Evolutionary conservation across 345 rosid species (phyloP).

Genomic region (Gossypium arboreum): DNA sequence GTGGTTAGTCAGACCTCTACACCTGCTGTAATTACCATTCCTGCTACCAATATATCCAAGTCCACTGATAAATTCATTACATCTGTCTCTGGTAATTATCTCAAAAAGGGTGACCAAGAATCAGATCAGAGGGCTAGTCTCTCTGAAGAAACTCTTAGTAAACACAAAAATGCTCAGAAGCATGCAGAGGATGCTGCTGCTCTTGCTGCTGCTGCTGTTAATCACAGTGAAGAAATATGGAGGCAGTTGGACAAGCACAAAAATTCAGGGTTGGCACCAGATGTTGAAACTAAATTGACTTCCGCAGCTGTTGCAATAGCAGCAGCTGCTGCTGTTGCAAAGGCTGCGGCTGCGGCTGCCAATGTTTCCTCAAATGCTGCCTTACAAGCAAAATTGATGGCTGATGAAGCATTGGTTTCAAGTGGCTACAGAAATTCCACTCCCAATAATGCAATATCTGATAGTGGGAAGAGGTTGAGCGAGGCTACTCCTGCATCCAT

Average conservation of each 20-base stretch:
- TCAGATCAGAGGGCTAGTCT: slow-evolving; percentile 38
- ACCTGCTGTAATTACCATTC: slow-evolving; percentile 36
- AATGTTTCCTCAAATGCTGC: slow-evolving; percentile 94
- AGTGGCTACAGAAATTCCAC: slow-evolving; percentile 23
- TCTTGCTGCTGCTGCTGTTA: slow-evolving; percentile 73
- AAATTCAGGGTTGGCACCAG: slow-evolving; percentile 46
- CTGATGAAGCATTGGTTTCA: slow-evolving; percentile 70
- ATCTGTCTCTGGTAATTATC: slow-evolving; percentile 40
- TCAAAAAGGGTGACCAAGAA: slow-evolving; percentile 33
- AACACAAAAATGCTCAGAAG: slow-evolving; percentile 62
- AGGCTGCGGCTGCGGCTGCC: slow-evolving; percentile 97
- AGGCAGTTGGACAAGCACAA: slow-evolving; percentile 58
- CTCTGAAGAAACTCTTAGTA: slow-evolving; percentile 57
- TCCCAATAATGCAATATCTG: slow-evolving; percentile 32
- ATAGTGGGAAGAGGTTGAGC: slow-evolving; percentile 31
- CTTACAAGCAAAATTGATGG: slow-evolving; percentile 86
- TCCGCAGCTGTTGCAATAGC: slow-evolving; percentile 86
- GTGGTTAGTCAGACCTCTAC: slow-evolving; percentile 30
- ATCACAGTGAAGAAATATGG: slow-evolving; percentile 68
- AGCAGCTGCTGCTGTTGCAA: slow-evolving; percentile 94
- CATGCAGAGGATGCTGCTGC: slow-evolving; percentile 86
- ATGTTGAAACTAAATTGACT: slow-evolving; percentile 63
- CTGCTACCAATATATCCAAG: slow-evolving; percentile 38
- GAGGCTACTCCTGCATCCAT: slow-evolving; percentile 56
- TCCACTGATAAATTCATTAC: slow-evolving; percentile 37